Conservation (phyloP, 257 asterid species). For the Lavandula angustifolia region DNA sequence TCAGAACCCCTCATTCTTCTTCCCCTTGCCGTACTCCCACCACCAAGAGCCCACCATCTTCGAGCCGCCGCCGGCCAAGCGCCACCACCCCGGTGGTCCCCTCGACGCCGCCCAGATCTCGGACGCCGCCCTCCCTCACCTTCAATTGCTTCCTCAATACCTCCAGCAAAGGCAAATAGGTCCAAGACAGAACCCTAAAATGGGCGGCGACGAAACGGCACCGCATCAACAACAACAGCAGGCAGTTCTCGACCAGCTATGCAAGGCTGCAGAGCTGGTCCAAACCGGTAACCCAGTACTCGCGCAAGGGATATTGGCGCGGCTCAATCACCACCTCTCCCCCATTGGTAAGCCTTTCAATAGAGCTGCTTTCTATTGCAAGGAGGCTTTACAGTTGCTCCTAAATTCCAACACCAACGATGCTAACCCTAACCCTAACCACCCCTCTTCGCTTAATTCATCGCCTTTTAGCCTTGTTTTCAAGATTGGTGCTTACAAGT, state of each 20-base stretch:
- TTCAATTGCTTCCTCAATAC: slow-evolving; percentile 59
- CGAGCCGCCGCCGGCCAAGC: slow-evolving; percentile 62
- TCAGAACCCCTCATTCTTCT: slow-evolving; percentile 59
- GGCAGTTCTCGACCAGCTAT: slow-evolving; percentile 73
- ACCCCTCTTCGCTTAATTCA: slow-evolving; percentile 30
- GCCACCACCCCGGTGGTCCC: slow-evolving; percentile 56
- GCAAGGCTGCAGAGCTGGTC: slow-evolving; percentile 80
- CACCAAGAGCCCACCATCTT: slow-evolving; percentile 60
- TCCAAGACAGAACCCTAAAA: slow-evolving; percentile 50
- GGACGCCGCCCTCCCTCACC: slow-evolving; percentile 50
- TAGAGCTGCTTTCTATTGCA: slow-evolving; percentile 89
- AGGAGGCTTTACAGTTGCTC: slow-evolving; percentile 77
- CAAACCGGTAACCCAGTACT: slow-evolving; percentile 77
- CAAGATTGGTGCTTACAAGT: slow-evolving; percentile 86
- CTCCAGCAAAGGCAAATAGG: slow-evolving; percentile 54
- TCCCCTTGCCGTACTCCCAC: slow-evolving; percentile 54
- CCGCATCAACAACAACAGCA: slow-evolving; percentile 63
- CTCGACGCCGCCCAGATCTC: slow-evolving; percentile 42
- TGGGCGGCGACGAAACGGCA: slow-evolving; percentile 43
- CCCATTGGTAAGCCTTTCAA: slow-evolving; percentile 89
- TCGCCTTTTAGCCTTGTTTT: slow-evolving; percentile 72
- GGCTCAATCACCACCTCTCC: slow-evolving; percentile 99
- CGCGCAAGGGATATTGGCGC: slow-evolving; percentile 99
- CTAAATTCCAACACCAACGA: slow-evolving; percentile 40
- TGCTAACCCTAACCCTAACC: not conserved